Percentiles rank a stretch among this genome's conserved stretches.
Conservation (phyloP, 495 filamentous ascomycete species). For the Collariella sp. region DNA sequence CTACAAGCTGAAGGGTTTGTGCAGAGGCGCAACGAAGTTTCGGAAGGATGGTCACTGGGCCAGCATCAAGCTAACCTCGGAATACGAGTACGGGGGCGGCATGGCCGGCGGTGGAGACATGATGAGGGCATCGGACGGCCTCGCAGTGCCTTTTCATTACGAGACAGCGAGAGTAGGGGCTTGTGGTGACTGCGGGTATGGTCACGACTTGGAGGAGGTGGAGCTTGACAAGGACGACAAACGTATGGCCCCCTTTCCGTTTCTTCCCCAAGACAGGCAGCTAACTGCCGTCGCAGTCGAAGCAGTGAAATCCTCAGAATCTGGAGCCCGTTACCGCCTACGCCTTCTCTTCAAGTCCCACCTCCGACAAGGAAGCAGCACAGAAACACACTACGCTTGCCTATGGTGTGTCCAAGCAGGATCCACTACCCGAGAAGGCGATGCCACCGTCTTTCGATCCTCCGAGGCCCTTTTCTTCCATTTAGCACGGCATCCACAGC, state of each 20-base stretch:
- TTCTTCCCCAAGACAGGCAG: background rate
- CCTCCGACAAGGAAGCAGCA: slow-evolving; percentile 15
- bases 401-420: slow-evolving; percentile 29
- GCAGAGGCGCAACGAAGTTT: slow-evolving; percentile 19
- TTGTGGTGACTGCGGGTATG: slow-evolving; percentile 30
- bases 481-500: slow-evolving; percentile 30
- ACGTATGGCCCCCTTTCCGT: slow-evolving; percentile 15
- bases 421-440: slow-evolving; percentile 23
- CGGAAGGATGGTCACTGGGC: slow-evolving; percentile 18
- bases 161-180: slow-evolving; percentile 17
- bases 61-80: slow-evolving; percentile 15
- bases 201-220: slow-evolving; percentile 26
- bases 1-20: slow-evolving; percentile 19
- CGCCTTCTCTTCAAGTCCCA: slow-evolving; percentile 36
- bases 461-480: slow-evolving; percentile 29
- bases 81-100: slow-evolving; percentile 8
- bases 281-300: slow-evolving; percentile 12
- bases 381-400: slow-evolving; percentile 26
- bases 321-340: slow-evolving; percentile 25
- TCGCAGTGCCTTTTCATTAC: slow-evolving; percentile 15
- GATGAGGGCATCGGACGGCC: slow-evolving; percentile 17
- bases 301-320: slow-evolving; percentile 18
- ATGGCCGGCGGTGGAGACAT: slow-evolving; percentile 7
- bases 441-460: slow-evolving; percentile 33
- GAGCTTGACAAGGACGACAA: slow-evolving; percentile 22